phyloP scores from a whole-genome alignment of 1,139 yeast species.

The Debaryomyces psychrophilus region DNA sequence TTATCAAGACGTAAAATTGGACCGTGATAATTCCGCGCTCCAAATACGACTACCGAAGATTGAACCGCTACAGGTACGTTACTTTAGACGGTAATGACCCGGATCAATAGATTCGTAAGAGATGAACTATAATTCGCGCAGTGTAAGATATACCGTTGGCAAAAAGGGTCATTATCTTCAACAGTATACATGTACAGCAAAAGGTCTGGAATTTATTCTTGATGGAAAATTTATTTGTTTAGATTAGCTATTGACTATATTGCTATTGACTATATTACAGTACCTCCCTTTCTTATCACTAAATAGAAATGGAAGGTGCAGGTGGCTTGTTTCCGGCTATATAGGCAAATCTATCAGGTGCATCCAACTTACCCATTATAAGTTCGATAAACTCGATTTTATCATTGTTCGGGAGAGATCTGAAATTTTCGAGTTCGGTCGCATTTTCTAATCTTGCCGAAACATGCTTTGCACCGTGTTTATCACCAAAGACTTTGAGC shows the following conservation, averaged over 20 bases:
- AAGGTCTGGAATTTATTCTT: too few species aligned
- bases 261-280: not conserved
- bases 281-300: not conserved
- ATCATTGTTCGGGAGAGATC: conserved; percentile 22
- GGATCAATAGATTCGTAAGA: too few species aligned
- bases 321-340: conserved; percentile 10
- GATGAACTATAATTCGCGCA: too few species aligned
- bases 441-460: conserved; percentile 34
- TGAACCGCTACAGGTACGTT: too few species aligned
- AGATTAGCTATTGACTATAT: not conserved
- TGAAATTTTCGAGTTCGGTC: conserved; percentile 29
- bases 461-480: conserved; percentile 34
- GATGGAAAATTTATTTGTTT: not conserved
- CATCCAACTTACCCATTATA: conserved; percentile 59
- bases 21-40: too few species aligned
- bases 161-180: too few species aligned
- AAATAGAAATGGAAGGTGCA: not conserved
- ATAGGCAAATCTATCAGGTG: conserved; percentile 54
- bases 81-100: too few species aligned
- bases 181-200: too few species aligned
- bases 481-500: conserved; percentile 70
- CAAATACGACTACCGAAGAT: too few species aligned
- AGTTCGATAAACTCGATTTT: conserved; percentile 61
- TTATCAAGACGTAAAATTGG: too few species aligned
- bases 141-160: too few species aligned